phyloP scores from a whole-genome alignment of 345 rosid species.

The Populus alba region DNA sequence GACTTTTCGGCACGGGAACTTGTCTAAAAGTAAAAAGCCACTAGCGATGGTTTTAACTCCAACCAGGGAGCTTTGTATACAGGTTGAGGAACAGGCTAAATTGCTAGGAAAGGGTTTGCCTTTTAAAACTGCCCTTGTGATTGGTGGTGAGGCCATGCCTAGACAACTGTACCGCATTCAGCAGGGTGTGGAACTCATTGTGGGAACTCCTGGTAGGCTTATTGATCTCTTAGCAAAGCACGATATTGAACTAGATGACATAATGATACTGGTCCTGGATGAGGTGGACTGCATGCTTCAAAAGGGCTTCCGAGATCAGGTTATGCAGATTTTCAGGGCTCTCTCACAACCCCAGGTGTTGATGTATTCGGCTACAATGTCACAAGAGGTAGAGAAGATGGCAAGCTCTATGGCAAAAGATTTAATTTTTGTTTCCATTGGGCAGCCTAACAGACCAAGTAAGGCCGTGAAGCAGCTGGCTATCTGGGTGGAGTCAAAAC shows the following conservation, averaged over 20 bases:
- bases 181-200: constrained; percentile 80
- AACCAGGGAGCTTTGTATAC: constrained; percentile 85
- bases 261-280: constrained; percentile 61
- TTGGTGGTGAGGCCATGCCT: constrained; percentile 84
- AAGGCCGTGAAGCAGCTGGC: constrained; percentile 74
- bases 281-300: constrained; percentile 96
- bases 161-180: constrained; percentile 71
- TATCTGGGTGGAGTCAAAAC: constrained; percentile 90
- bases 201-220: constrained; percentile 89
- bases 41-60: constrained; percentile 75
- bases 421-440: constrained; percentile 45
- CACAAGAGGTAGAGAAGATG: constrained; percentile 68
- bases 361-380: constrained; percentile 80
- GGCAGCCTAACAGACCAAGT: constrained; percentile 60
- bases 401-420: constrained; percentile 51
- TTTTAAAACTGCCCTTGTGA: constrained; percentile 88
- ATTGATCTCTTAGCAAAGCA: constrained; percentile 76
- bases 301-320: constrained; percentile 84
- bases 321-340: constrained; percentile 78
- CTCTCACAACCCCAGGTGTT: constrained; percentile 74
- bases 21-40: constrained; percentile 40
- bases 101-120: constrained; percentile 85
- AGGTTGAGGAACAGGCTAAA: constrained; percentile 92
- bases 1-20: constrained; percentile 32
- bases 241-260: constrained; percentile 47